Percentiles rank a stretch among this genome's conserved stretches.
These are phyloP conservation scores for Mycena filopes DNA, from an alignment of 768 basidiomycete genomes.

Conservation along the genomic window DNA sequence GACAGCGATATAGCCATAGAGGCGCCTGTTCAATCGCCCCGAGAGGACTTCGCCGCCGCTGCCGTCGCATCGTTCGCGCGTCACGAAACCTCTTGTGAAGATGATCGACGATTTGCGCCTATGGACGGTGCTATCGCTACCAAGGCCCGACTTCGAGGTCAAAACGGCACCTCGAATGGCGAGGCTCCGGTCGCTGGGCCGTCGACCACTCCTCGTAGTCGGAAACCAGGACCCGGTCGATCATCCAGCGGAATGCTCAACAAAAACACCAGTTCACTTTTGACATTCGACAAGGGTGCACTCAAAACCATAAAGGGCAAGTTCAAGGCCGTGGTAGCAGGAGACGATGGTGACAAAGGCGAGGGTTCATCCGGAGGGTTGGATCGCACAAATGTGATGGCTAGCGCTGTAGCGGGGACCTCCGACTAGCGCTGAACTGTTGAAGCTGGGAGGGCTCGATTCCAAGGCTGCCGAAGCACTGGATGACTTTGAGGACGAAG, in stretches of 20 bases:
- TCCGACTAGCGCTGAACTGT: conserved; percentile 57
- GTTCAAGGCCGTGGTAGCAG: conserved; percentile 35
- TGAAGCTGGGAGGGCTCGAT: conserved; percentile 61
- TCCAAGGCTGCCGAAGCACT: conserved; percentile 50
- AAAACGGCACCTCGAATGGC: conserved; percentile 12
- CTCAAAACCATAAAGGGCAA: conserved; percentile 63
- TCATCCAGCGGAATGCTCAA: conserved; percentile 55
- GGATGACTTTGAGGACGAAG: conserved; percentile 69
- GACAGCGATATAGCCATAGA: background rate
- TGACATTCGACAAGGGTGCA: conserved; percentile 63
- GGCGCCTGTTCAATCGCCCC: background rate
- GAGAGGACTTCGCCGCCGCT: conserved; percentile 23
- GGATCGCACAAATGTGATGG: conserved; percentile 9
- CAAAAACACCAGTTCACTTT: conserved; percentile 61
- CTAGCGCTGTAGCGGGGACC: conserved; percentile 24
- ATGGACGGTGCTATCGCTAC: conserved; percentile 56
- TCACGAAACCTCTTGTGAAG: conserved; percentile 65
- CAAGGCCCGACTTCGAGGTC: conserved; percentile 58
- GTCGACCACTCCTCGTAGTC: conserved; percentile 24
- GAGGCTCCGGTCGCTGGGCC: conserved; percentile 16
- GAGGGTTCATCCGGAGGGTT: conserved; percentile 26
- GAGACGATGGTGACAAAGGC: conserved; percentile 34
- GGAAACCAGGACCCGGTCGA: conserved; percentile 62
- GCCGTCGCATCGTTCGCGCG: conserved; percentile 58
- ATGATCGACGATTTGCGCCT: conserved; percentile 55